Base-by-base conservation (phyloP, 1,284 basidiomycete genomes). In the Tylopilus sp. region DNA sequence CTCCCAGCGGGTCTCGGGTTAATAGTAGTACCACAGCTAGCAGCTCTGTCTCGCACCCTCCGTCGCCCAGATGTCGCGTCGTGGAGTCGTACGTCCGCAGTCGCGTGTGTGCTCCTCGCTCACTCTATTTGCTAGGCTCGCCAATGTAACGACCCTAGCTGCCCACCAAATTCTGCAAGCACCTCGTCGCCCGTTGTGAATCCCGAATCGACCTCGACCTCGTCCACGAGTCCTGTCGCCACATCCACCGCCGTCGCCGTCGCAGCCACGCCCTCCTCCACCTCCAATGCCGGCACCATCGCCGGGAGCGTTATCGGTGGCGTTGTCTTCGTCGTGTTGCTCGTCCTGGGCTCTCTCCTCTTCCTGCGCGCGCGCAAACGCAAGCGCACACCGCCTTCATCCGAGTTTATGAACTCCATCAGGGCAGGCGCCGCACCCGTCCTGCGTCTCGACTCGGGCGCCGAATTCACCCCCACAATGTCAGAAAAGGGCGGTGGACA, bases 311-410 rank as follows among this genome's bases (percentile, higher is more conserved):
- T 76, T 26, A 57, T 82, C 22, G 79, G 76, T 9, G 74, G 66
- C 13, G 57, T 75, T 31, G 36, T 67, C 24, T 59, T 69, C 35
- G 39, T 76, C 46, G 50, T 49, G 15, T 39, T 71, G 10, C 25
- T 74, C 44, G 45, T 65, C 2, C 48, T 72, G 4, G 59, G 62
- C 43, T 31, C 60, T 7, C 25, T 76, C 28, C 54, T 75, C 48
- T 65, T 71, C 51, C 57, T 73, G n/a, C 68, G 72, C 33, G 66
- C 69, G 13, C 67, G 73, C 20, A 72, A 69, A 42, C 71, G 67
- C 51, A 72, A 63, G 26, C 74, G 68, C 39, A 73, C 66, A 14
- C 72, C 78, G 5, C 81, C 83, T 2, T 82, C 82, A 4, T 72
- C 78, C 8, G 79, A 81, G 56, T 83, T 81, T 57, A 63, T 71